These are phyloP conservation scores for Tephrocybe sp. DNA, from an alignment of 768 basidiomycete species.

Conservation along the genomic window DNA sequence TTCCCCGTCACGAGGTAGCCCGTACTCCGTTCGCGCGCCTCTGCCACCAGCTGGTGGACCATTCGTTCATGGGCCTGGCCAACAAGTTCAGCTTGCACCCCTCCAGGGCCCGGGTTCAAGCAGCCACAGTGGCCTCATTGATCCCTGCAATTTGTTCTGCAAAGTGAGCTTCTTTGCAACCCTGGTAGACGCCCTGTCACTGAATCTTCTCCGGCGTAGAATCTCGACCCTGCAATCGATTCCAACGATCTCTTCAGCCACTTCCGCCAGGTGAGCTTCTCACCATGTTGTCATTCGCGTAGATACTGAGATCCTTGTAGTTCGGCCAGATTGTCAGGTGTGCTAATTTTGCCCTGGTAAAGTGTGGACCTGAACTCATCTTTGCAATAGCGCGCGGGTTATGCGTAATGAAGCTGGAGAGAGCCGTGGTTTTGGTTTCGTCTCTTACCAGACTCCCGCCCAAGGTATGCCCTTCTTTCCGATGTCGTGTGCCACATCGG, in stretches of 20 bases:
- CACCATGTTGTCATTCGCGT: neutral
- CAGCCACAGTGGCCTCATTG: slow-evolving; percentile 85
- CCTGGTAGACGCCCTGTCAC: neutral
- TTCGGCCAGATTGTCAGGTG: slow-evolving; percentile 90
- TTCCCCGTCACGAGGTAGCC: slow-evolving; percentile 63
- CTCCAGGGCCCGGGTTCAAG: slow-evolving; percentile 68
- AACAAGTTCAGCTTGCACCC: slow-evolving; percentile 85
- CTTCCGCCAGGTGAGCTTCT: slow-evolving; percentile 65
- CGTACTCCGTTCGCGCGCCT: slow-evolving; percentile 43
- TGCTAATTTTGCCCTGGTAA: slow-evolving; percentile 2
- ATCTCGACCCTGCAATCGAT: slow-evolving; percentile 80
- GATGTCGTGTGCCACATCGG: neutral
- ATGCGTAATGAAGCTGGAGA: slow-evolving; percentile 85
- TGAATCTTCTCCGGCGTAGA: slow-evolving; percentile 42
- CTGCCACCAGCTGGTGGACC: slow-evolving; percentile 39
- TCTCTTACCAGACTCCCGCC: slow-evolving; percentile 79
- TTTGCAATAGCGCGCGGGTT: slow-evolving; percentile 70
- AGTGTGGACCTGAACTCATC: neutral
- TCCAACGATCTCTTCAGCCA: slow-evolving; percentile 81
- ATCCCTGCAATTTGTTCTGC: slow-evolving; percentile 89
- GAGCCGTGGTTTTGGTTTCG: slow-evolving; percentile 89
- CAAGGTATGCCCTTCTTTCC: slow-evolving; percentile 59
- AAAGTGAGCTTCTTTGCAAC: slow-evolving; percentile 47
- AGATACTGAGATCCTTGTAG: slow-evolving; percentile 34
- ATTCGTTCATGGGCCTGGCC: slow-evolving; percentile 85